A percentile compares a stretch with the other conserved stretches of the same genome.
Evolutionary conservation across 352 stramenopile genomes (phyloP).

Genomic region (Phytophthora constricta): DNA sequence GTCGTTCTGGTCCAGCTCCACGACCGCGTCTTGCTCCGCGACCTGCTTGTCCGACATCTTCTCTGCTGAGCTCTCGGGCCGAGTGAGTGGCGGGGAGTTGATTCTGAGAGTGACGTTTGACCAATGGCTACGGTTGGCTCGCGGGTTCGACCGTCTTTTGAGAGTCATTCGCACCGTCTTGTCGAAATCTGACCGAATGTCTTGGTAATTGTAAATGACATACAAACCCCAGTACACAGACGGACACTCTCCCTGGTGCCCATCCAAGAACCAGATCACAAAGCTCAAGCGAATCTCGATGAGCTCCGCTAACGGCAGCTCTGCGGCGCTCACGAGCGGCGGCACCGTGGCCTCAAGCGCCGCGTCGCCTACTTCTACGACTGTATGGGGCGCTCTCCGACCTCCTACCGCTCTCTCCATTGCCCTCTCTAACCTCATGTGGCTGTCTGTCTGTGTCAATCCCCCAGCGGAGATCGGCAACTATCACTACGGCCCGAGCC

Average conservation of each 20-base stretch:
- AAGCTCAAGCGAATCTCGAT: too few species aligned
- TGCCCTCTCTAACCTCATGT: neutral
- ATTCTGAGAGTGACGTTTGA: slow-evolving; percentile 25
- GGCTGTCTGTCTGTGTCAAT: too few species aligned
- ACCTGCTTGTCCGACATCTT: slow-evolving; percentile 54
- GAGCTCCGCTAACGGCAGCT: slow-evolving; percentile 47
- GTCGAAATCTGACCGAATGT: too few species aligned
- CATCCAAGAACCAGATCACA: too few species aligned
- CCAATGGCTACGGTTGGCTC: slow-evolving; percentile 17
- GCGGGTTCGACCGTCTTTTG: too few species aligned
- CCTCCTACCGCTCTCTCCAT: neutral
- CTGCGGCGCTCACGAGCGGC: slow-evolving; percentile 37
- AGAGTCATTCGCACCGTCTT: too few species aligned
- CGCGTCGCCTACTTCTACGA: slow-evolving; percentile 92
- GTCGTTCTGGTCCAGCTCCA: slow-evolving; percentile 71
- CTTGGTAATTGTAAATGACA: too few species aligned
- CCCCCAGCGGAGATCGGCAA: slow-evolving; percentile 96
- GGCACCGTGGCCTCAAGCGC: slow-evolving; percentile 59
- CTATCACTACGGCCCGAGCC: slow-evolving; percentile 97
- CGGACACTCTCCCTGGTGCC: too few species aligned
- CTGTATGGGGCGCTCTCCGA: slow-evolving; percentile 42
- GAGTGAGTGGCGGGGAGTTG: slow-evolving; percentile 9
- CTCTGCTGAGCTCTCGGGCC: too few species aligned
- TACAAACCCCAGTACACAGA: too few species aligned
- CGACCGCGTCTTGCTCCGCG: slow-evolving; percentile 52